phyloP scores from a whole-genome alignment of 208 protist genomes.

The Crithidia fasciculata region DNA sequence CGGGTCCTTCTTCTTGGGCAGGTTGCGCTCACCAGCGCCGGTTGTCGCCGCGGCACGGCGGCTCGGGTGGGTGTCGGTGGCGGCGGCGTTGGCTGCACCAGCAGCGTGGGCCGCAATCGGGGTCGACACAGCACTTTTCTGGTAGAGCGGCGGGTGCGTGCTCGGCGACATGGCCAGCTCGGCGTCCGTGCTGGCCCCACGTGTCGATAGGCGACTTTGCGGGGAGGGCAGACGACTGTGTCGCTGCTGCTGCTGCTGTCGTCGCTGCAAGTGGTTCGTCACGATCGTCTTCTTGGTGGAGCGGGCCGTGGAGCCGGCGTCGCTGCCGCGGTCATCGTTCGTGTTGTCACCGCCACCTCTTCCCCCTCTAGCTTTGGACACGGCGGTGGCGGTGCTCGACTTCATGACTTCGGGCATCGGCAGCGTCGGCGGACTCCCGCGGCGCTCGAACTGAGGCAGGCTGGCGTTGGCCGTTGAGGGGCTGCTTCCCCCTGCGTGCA shows the following conservation, averaged over 20 bases:
- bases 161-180: background rate
- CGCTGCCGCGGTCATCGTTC: background rate
- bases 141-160: constrained; percentile 22
- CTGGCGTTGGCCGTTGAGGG: background rate
- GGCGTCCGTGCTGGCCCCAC: background rate
- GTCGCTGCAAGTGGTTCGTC: constrained; percentile 36
- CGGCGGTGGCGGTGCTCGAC: background rate
- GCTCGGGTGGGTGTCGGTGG: background rate
- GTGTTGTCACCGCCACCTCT: background rate
- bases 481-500: background rate
- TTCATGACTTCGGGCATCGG: background rate
- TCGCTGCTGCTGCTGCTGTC: constrained; percentile 10
- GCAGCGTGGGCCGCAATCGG: constrained; percentile 17
- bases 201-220: background rate
- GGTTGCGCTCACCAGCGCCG: constrained; percentile 2
- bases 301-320: background rate
- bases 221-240: constrained; percentile 6
- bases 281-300: constrained; percentile 43
- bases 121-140: background rate
- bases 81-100: background rate
- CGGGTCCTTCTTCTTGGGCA: background rate
- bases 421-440: background rate
- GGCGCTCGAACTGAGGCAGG: background rate
- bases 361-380: background rate
- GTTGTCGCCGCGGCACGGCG: background rate